Conservation (phyloP, 1,139 yeast genomes). For the Blastobotrys serpentis region DNA sequence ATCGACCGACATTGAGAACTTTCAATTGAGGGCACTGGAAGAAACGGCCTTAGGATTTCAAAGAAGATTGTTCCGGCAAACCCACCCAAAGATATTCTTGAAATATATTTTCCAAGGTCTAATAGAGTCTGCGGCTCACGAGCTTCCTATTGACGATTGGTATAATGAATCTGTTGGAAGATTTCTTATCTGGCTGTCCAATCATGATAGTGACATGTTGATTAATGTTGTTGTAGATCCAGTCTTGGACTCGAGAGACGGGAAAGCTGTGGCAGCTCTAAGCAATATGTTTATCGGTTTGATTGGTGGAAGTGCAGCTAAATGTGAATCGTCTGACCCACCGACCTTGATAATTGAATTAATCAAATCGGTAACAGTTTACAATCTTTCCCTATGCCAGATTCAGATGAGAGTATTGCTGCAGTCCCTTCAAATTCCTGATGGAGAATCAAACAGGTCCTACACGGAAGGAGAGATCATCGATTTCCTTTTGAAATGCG, state of each 20-base stretch:
- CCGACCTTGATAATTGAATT: slow-evolving; percentile 20
- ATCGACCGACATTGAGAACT: slow-evolving; percentile 14
- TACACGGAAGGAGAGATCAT: slow-evolving; percentile 12
- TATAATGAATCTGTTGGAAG: slow-evolving; percentile 15
- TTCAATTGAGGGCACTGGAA: slow-evolving; percentile 28
- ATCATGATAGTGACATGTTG: slow-evolving; percentile 21
- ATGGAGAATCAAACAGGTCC: background rate
- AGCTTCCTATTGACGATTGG: slow-evolving; percentile 12
- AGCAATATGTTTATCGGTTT: slow-evolving; percentile 20
- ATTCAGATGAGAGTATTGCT: slow-evolving; percentile 41
- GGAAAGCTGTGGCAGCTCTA: slow-evolving; percentile 19
- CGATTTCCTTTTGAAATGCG: slow-evolving; percentile 12
- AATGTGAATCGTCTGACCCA: slow-evolving; percentile 17
- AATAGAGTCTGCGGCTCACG: slow-evolving; percentile 18
- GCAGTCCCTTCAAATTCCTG: slow-evolving; percentile 7
- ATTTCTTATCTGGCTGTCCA: slow-evolving; percentile 24
- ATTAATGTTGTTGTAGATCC: slow-evolving; percentile 26
- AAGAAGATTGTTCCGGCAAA: slow-evolving; percentile 26
- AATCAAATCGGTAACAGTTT: slow-evolving; percentile 43
- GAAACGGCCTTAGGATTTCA: slow-evolving; percentile 28
- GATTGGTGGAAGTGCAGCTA: slow-evolving; percentile 11
- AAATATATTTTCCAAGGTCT: slow-evolving; percentile 28
- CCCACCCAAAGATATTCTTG: slow-evolving; percentile 26
- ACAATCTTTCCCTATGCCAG: slow-evolving; percentile 55
- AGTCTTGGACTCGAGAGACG: slow-evolving; percentile 23